Base-by-base conservation (phyloP, 2,329 filamentous ascomycete genomes). In the Akanthomyces uredinophilus region DNA sequence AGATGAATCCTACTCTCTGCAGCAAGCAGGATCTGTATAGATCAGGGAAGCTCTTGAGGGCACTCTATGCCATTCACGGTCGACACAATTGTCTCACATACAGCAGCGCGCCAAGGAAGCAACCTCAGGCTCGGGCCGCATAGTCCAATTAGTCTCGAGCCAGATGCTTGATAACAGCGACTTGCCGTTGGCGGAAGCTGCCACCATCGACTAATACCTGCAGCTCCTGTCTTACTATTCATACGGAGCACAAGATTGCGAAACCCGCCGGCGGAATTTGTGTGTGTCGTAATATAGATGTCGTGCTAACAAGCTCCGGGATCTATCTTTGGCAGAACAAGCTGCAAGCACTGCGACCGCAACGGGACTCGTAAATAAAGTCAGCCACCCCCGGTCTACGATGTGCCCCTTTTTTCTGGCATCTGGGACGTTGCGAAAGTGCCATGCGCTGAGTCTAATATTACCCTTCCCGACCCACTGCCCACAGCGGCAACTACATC, bases 321-420 rank as follows among this genome's bases (percentile, higher is more conserved):
- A n/a, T 55, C 14, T 29, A 44, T 11, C 11, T 7, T 20, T 32
- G 27, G 22, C 18, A 55, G 20, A 37, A 22, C 24, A n/a, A 39
- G 50, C 32, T 13, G 11, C 20, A 14, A 14, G 8, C 13, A 24
- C 5, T 37, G 7, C 44, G 20, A 14, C 44, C 11, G 35, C 47
- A 20, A 50, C 5, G 7, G 14, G 32, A 53, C 52, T 13, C 20
- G 14, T 24, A n/a, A 13, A n/a, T n/a, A 27, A 24, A 20, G 18
- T 22, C 27, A 20, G 49, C 20, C 44, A 46, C 32, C 32, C 32
- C 32, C 27, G 4, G 44, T 7, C 51, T n/a, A 27, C 20, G 22
- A 43, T 20, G n/a, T 51, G 46, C 35, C 56, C 57, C 57, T 27
- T 52, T 60, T 58, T 47, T 27, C 46, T 60, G 41, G 39, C 43